phyloP scores from a whole-genome alignment of 352 stramenopile species.

The Globisporangium recalcitrans region DNA sequence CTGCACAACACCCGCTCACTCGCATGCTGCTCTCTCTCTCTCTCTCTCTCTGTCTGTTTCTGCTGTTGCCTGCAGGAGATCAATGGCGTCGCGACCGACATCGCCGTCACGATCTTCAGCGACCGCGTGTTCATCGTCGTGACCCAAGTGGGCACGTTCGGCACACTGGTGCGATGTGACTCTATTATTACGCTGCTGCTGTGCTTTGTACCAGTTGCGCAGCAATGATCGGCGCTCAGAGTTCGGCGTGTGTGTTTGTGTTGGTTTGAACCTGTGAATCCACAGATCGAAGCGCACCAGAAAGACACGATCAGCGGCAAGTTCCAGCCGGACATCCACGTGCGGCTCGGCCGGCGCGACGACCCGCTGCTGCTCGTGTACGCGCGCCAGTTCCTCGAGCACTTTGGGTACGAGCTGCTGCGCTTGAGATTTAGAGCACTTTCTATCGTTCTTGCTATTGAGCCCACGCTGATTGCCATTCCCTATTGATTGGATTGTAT shows the following conservation, averaged over 20 bases:
- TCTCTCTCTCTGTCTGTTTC: no score
- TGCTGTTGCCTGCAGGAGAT: constrained; percentile 44
- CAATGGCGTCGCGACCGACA: constrained; percentile 61
- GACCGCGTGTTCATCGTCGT: constrained; percentile 82
- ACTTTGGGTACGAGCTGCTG: constrained; percentile 55
- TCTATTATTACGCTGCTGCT: not conserved
- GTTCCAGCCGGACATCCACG: constrained; percentile 69
- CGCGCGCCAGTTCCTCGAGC: constrained; percentile 74
- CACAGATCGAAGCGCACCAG: constrained; percentile 64
- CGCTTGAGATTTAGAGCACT: no score
- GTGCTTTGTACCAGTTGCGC: no score
- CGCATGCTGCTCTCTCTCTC: not conserved
- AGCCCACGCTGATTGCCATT: no score
- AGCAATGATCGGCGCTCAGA: not conserved
- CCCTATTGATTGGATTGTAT: no score
- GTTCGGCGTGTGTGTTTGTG: not conserved
- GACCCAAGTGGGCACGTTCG: constrained; percentile 78
- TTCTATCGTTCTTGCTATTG: no score
- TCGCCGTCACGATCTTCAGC: constrained; percentile 71
- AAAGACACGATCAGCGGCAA: constrained; percentile 77
- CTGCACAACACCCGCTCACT: no score
- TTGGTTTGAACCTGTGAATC: no score
- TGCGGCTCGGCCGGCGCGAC: constrained; percentile 70
- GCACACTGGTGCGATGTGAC: constrained; percentile 46
- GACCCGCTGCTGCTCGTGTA: constrained; percentile 83